These are phyloP conservation scores for Usnea hakonensis DNA, from an alignment of 495 filamentous ascomycete species.

Conservation along the genomic window DNA sequence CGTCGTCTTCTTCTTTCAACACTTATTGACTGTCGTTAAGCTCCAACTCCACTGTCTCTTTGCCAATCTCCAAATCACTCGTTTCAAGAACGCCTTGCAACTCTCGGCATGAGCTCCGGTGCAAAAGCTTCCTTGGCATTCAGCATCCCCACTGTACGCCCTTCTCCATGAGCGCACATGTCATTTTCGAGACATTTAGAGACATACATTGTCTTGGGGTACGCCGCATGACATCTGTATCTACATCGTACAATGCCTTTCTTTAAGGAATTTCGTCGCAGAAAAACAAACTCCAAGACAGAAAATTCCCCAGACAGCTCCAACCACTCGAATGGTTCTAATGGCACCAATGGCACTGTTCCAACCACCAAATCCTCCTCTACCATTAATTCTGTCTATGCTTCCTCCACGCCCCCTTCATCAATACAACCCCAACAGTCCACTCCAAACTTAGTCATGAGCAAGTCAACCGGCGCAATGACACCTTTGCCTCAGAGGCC, in stretches of 20 bases:
- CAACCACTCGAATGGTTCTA: conserved; percentile 44
- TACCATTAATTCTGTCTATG: conserved; percentile 52
- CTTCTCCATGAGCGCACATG: conserved; percentile 4
- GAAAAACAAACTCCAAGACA: conserved; percentile 49
- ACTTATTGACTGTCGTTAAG: conserved; percentile 13
- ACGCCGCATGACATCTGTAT: neutral
- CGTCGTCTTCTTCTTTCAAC: neutral
- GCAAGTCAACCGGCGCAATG: conserved; percentile 40
- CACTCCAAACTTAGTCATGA: conserved; percentile 43
- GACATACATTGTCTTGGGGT: conserved; percentile 1
- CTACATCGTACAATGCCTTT: conserved; percentile 45
- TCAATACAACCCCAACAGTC: conserved; percentile 50
- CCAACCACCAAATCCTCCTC: conserved; percentile 54
- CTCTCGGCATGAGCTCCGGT: neutral
- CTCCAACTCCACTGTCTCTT: neutral
- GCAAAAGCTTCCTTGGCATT: neutral
- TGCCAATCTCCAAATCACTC: neutral
- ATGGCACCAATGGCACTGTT: conserved; percentile 40
- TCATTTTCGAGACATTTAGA: neutral
- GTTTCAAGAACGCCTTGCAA: conserved; percentile 3
- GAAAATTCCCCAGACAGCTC: conserved; percentile 41
- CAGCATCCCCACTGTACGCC: neutral
- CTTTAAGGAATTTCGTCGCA: conserved; percentile 68
- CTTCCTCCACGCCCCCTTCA: conserved; percentile 51
- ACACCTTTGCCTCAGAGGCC: conserved; percentile 39